phyloP scores from a whole-genome alignment of 495 filamentous ascomycete species.

The Extremus antarcticus region DNA sequence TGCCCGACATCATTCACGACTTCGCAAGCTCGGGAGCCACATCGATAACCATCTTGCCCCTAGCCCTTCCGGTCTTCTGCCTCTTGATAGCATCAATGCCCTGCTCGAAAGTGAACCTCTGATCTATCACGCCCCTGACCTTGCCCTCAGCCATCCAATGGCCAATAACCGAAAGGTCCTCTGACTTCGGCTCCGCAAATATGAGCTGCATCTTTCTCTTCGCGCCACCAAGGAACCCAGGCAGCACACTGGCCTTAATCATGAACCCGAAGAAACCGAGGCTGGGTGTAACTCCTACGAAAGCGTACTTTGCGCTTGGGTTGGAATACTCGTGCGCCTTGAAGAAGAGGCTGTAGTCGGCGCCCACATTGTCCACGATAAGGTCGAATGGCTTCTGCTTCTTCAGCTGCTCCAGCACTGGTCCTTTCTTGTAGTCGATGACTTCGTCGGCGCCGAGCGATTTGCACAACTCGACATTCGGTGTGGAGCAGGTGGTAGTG shows the following conservation, averaged over 20 bases:
- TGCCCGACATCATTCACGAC: too few species aligned
- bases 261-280: slow-evolving; percentile 5
- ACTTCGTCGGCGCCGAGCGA: slow-evolving; percentile 22
- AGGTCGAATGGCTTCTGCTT: slow-evolving; percentile 10
- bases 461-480: slow-evolving; percentile 41
- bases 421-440: slow-evolving; percentile 19
- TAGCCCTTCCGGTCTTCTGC: slow-evolving; percentile 24
- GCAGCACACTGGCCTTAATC: slow-evolving; percentile 6
- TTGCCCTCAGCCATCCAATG: slow-evolving; percentile 25
- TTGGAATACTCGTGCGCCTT: slow-evolving; percentile 16
- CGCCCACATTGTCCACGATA: slow-evolving; percentile 21
- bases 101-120: slow-evolving; percentile 17
- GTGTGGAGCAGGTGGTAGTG: slow-evolving; percentile 46
- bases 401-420: slow-evolving; percentile 14
- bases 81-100: slow-evolving; percentile 17
- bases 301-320: slow-evolving; percentile 13
- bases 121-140: slow-evolving; percentile 23
- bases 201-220: slow-evolving; percentile 16
- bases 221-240: slow-evolving; percentile 23
- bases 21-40: slow-evolving; percentile 6
- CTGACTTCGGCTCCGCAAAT: slow-evolving; percentile 12
- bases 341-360: slow-evolving; percentile 13
- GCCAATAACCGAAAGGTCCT: slow-evolving; percentile 15
- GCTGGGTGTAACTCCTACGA: slow-evolving; percentile 14
- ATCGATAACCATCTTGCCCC: slow-evolving; percentile 25